Conservation (phyloP, 257 asterid species). For the Solanum medicagineum region DNA sequence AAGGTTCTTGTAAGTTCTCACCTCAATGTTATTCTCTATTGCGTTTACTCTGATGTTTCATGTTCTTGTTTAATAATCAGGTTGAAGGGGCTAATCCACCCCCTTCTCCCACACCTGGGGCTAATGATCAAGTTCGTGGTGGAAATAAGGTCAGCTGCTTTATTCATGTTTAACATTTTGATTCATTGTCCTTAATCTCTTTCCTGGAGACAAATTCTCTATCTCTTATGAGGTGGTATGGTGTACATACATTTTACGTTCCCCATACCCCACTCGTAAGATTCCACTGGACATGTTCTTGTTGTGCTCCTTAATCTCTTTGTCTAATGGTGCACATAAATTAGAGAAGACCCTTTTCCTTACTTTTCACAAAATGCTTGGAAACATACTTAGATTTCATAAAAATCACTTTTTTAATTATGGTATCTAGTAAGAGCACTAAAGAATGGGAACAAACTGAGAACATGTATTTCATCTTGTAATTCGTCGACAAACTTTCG, state of each 20-base stretch:
- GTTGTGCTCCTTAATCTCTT: too few relatives aligned
- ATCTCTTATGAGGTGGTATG: too few relatives aligned
- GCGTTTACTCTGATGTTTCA: neutral
- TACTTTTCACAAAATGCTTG: neutral
- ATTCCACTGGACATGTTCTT: too few relatives aligned
- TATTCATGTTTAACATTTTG: neutral
- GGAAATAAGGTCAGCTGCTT: slow-evolving; percentile 52
- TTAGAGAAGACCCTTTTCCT: neutral
- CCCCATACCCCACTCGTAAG: too few relatives aligned
- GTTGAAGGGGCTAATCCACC: slow-evolving; percentile 45
- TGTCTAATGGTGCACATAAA: neutral
- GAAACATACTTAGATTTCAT: neutral
- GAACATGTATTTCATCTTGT: neutral
- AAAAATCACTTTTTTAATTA: neutral
- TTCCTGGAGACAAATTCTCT: too few relatives aligned
- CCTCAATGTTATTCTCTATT: neutral
- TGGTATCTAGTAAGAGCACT: neutral
- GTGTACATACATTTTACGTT: too few relatives aligned
- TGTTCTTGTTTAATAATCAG: slow-evolving; percentile 20
- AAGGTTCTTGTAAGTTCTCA: slow-evolving; percentile 23
- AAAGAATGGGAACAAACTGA: neutral
- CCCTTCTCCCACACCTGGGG: slow-evolving; percentile 36
- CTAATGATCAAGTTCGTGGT: slow-evolving; percentile 25
- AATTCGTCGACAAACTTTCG: neutral
- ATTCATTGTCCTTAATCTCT: neutral